A percentile compares a stretch with the other conserved stretches of the same genome.
These are phyloP conservation scores for Speleostelium caveatum DNA, from an alignment of 78 protist species.

Conservation along the genomic window DNA sequence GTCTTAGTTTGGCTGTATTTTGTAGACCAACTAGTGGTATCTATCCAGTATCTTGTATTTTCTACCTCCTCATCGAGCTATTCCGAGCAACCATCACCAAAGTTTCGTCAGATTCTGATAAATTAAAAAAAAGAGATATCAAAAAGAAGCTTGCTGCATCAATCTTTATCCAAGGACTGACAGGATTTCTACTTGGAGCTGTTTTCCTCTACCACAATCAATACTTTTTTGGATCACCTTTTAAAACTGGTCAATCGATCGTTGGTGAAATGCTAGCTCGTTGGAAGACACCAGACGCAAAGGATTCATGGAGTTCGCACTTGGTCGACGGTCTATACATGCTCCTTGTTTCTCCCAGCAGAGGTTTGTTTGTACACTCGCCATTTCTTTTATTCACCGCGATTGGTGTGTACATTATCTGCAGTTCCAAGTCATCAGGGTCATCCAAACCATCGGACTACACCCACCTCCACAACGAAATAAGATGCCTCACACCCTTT, in stretches of 20 bases:
- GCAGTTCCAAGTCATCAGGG: not conserved
- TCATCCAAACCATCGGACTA: not conserved
- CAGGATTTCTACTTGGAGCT: not conserved
- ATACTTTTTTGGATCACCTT: not conserved
- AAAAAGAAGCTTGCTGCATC: no score
- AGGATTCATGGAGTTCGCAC: constrained; percentile 1
- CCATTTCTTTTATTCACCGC: not conserved
- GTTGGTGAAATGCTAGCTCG: not conserved
- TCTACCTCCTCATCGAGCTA: not conserved
- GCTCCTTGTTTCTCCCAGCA: constrained; percentile 12
- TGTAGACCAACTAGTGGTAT: constrained; percentile 17
- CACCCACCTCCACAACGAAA: no score
- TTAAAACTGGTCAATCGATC: constrained; percentile 6
- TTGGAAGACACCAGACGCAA: not conserved
- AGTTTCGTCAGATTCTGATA: not conserved
- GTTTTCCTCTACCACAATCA: constrained; percentile 17
- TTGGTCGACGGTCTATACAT: not conserved
- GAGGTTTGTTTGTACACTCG: constrained; percentile 28
- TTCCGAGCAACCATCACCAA: not conserved
- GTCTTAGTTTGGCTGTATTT: constrained; percentile 1
- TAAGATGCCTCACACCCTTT: constrained; percentile 17
- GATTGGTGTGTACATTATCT: not conserved
- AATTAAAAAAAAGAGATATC: no score
- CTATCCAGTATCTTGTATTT: not conserved
- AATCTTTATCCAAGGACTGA: not conserved